phyloP scores from a whole-genome alignment of 192 early-diverging fungal genomes.

The Geranomyces michiganensis region DNA sequence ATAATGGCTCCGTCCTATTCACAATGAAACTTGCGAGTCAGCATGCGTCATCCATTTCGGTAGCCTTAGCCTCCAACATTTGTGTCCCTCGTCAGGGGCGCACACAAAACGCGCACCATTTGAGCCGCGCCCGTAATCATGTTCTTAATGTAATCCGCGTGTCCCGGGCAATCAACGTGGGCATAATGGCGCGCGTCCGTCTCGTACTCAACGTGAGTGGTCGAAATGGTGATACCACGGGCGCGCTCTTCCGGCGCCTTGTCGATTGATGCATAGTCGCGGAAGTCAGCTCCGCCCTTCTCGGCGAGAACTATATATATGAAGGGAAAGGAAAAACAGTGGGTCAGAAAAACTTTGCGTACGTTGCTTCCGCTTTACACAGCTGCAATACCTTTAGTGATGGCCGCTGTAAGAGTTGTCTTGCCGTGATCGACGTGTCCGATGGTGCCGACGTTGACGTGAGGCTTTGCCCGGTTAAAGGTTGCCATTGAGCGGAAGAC shows the following conservation, averaged over 20 bases:
- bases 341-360: no score
- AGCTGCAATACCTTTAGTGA: constrained; percentile 73
- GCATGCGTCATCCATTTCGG: no score
- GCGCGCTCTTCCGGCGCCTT: constrained; percentile 98
- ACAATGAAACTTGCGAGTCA: no score
- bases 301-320: constrained; percentile 77
- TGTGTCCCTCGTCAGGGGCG: not conserved
- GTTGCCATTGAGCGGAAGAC: constrained; percentile 52
- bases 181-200: constrained; percentile 89
- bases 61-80: no score
- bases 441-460: constrained; percentile 98
- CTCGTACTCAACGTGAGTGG: constrained; percentile 97
- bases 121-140: constrained; percentile 99
- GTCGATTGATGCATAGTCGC: constrained; percentile 95
- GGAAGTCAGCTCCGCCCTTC: constrained; percentile 83
- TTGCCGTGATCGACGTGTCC: constrained; percentile 99
- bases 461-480: constrained; percentile 87
- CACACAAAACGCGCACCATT: constrained; percentile 53
- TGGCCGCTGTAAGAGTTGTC: constrained; percentile 97
- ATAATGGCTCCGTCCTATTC: constrained; percentile 94
- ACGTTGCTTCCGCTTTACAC: not conserved
- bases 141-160: constrained; percentile 99
- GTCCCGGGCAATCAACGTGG: constrained; percentile 97
- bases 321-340: constrained; percentile 7
- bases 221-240: constrained; percentile 97